Evolutionary conservation across 495 filamentous ascomycete genomes (phyloP), one percentile per base, ranked within the genome.

Genomic region (Platismatia glauca): DNA sequence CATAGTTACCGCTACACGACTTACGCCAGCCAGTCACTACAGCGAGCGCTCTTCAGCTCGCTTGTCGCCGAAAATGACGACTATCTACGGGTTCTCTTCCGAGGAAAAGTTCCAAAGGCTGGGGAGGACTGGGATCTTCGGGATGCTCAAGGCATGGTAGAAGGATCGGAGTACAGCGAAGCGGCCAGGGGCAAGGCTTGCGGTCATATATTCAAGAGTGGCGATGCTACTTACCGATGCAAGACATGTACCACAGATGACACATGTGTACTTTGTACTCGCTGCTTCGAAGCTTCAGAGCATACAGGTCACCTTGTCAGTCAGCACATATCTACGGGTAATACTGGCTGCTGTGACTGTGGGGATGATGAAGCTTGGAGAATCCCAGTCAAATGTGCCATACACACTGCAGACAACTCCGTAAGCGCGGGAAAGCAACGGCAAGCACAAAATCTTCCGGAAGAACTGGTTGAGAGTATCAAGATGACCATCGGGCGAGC

Each of bases 321-420:
- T 66, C 86, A 97, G 52, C 88, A 78, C 57, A 82, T 95, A 39
- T 95, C 91, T 1, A 83, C 85, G 2, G 93, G 93, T 3, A 96
- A 96, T 69, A 90, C 86, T 69, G 94, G 95, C 43, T 97, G 94
- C 75, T 98, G 94, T 71, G 94, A 98, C 70, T 98, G 94, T 70
- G 95, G 94, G 52, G 94, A 98, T 71, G 81, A 84, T 16, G 94
- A 98, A 71, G 94, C 94, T 9, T 98, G 94, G 94, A 84, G 82
- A 68, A 71, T 84, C 34, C 92, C 92, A 33, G 82, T 97, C 63
- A 87, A 89, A 71, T 98, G 94, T 76, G 89, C 91, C 29, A 97
- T 98, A 69, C 94, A 98, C 67, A 94, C 89, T 29, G 81, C 84
- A 41, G 71, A 79, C 34, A 75, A 70, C 9, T 78, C 75, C 13